Evolutionary conservation across 306 rosid species (phyloP), one percentile per base, ranked within the genome.

Genomic region (Alnus glutinosa): DNA sequence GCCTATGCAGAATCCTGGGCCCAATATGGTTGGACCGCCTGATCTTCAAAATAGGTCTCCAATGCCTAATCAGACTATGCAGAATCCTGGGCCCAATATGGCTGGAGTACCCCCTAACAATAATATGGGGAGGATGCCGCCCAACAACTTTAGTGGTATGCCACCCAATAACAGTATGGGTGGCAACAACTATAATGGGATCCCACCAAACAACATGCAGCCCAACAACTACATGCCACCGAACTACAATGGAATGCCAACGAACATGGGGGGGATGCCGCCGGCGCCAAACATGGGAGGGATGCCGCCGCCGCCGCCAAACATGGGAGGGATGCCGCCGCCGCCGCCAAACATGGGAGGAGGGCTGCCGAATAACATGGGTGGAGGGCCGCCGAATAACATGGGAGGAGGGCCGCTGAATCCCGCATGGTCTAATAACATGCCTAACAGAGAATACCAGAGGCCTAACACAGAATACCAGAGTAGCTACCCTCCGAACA

Each of bases 21-120:
- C 89, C n/a, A 77, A 76, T 42, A 57, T 78, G 75, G 62, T 37
- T 10, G 89, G 89, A 46, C 44, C 36, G 14, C 71, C 46, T 32
- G 96, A 92, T 57, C 68, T 80, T 82, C 94, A 87, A 73, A 77
- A 72, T 34, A 78, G 87, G 81, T 85, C 92, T 81, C 85, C 93
- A 8, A 62, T 80, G 80, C 85, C 81, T 39, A 83, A 77, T 80
- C 86, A 54, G 59, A 36, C 78, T 11, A 58, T 63, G 58, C 86
- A 46, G 51, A 81, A 81, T 71, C 75, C 88, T 50, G 68, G 30
- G 44, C 69, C 44, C 15, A 62, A 30, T 62, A 32, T 62, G 68
- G 68, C 68, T 30, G 68, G 68, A 1, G 8, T 0, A 7, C 67
- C 84, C 11, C 80, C 83, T 0, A 68, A 55, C 9, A 73, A 78